Evolutionary conservation across 2,329 filamentous ascomycete species (phyloP), one percentile per base, ranked within the genome.

Genomic region (Fusarium lyarnte): DNA sequence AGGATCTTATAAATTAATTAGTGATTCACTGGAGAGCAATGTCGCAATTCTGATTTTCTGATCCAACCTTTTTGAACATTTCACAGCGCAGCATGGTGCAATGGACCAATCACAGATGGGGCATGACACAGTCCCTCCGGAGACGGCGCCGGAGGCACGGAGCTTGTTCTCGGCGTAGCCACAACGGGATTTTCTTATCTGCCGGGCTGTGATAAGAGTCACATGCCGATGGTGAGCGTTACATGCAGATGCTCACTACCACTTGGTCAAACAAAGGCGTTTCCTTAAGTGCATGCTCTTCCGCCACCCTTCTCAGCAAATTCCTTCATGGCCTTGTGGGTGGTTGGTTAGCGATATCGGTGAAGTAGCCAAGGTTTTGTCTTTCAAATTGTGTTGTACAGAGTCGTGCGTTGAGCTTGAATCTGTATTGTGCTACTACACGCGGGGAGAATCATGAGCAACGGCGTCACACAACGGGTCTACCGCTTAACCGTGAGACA

Each of bases 41-140:
- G 36, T 36, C 21, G 23, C 31, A 43, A 36, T 38, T 70, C 59
- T 47, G 21, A 58, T 45, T 58, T 46, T 66, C 51, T 29, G 21
- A 43, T 36, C 36, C 29, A 61, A 39, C 23, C 17, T 35, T 55
- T 46, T 36, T 27, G 2, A 27, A 41, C 39, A 46, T 66, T 51
- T 35, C 17, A 16, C 3, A 9, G 11, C 17, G 8, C 27, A 42
- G 3, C 0, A 25, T 45, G 33, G 6, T 21, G 16, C 1, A 23
- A 23, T 11, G 41, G 6, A 25, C 75, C 75, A 77, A 77, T 77
- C 66, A 76, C 1, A 63, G 25, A 6, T 5, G 35, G 73, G 73
- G 54, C 66, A 77, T 77, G 75, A 77, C 75, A 77, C 42, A 39
- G 45, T 64, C 69, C 73, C 61, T 49, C 27, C 43, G 42, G 70